Percentiles rank a stretch among this genome's conserved stretches.
Evolutionary conservation across 805 yeast species (phyloP).

Genomic region (Yarrowia hollandica): DNA sequence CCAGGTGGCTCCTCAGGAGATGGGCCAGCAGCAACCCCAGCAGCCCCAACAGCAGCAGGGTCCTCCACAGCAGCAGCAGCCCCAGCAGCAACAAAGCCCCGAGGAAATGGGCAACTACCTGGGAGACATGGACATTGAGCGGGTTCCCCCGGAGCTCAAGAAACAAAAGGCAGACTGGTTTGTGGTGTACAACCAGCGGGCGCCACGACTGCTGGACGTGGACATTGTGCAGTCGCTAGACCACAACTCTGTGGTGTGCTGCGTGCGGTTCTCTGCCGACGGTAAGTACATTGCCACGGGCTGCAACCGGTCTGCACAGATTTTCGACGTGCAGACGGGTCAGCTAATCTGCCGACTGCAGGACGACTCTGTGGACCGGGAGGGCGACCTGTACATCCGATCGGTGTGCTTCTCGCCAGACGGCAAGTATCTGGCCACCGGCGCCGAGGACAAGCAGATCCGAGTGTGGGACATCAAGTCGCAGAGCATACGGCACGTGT

Average conservation of each 20-base stretch:
- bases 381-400: conserved; percentile 86
- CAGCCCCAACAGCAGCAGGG: conserved; percentile 35
- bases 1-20: conserved; percentile 22
- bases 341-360: conserved; percentile 80
- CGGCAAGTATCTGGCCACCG: conserved; percentile 89
- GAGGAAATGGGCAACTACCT: conserved; percentile 41
- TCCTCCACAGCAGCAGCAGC: conserved; percentile 34
- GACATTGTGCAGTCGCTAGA: conserved; percentile 86
- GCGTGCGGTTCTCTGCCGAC: conserved; percentile 88
- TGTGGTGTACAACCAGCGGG: conserved; percentile 85
- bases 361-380: conserved; percentile 72
- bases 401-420: conserved; percentile 97
- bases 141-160: conserved; percentile 73
- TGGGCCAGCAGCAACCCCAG: conserved; percentile 36
- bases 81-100: conserved; percentile 35
- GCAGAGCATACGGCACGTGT: conserved; percentile 77
- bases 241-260: conserved; percentile 94
- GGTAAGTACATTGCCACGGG: conserved; percentile 96
- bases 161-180: conserved; percentile 84
- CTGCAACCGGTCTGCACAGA: conserved; percentile 93
- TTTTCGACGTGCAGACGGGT: conserved; percentile 88
- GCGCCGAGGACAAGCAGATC: conserved; percentile 73
- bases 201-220: conserved; percentile 74
- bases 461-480: conserved; percentile 94
- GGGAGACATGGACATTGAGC: conserved; percentile 71